Evolutionary conservation across 768 basidiomycete genomes (phyloP).

Genomic region (Xerocomus brunneocitrinus): DNA sequence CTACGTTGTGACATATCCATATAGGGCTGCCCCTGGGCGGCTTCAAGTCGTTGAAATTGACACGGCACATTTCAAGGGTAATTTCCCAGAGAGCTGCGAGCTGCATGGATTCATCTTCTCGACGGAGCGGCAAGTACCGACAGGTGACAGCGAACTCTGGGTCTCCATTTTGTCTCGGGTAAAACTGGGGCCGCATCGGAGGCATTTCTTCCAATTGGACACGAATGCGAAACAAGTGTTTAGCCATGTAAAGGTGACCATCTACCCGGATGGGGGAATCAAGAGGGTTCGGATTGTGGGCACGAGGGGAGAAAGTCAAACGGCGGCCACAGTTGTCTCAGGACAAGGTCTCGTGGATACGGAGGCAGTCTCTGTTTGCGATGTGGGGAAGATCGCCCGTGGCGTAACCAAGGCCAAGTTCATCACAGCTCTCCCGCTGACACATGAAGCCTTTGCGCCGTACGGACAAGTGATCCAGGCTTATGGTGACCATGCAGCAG

Average conservation of each 20-base stretch:
- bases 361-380: not conserved
- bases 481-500: constrained; percentile 61
- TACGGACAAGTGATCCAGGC: constrained; percentile 93
- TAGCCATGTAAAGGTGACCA: constrained; percentile 84
- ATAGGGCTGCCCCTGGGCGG: constrained; percentile 67
- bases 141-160: constrained; percentile 52
- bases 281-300: constrained; percentile 89
- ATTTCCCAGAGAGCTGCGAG: constrained; percentile 88
- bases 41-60: constrained; percentile 85
- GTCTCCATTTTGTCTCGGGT: constrained; percentile 65
- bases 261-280: constrained; percentile 92
- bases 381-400: not conserved
- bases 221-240: constrained; percentile 53
- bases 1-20: not conserved
- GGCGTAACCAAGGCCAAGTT: constrained; percentile 15
- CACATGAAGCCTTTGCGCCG: constrained; percentile 79
- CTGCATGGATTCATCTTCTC: constrained; percentile 50
- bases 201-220: constrained; percentile 85
- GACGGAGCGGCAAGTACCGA: constrained; percentile 32
- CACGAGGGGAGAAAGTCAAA: constrained; percentile 36
- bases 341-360: constrained; percentile 1
- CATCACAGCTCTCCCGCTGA: constrained; percentile 65
- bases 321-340: constrained; percentile 9
- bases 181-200: constrained; percentile 83
- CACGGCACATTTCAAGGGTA: constrained; percentile 93